phyloP scores from a whole-genome alignment of 345 rosid species.

The Adansonia digitata region DNA sequence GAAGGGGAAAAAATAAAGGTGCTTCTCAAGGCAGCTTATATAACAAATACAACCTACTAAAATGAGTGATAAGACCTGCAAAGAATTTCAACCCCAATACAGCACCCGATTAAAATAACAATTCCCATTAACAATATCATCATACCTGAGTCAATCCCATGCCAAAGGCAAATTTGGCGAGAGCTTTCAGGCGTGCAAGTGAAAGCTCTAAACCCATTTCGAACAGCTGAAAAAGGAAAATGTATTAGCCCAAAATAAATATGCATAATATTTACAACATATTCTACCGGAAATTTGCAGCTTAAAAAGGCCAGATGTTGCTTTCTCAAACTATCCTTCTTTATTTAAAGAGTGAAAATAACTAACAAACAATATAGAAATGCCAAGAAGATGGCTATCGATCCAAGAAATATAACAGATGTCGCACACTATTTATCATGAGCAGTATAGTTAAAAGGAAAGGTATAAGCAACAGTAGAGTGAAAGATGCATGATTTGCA shows the following conservation, averaged over 20 bases:
- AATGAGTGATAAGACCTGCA: neutral
- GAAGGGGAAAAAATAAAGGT: neutral
- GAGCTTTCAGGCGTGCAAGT: slow-evolving; percentile 91
- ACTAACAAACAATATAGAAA: neutral
- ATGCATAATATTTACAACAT: neutral
- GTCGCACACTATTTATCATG: neutral
- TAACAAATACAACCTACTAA: neutral
- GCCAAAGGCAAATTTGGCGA: slow-evolving; percentile 94
- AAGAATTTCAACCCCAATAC: slow-evolving; percentile 6
- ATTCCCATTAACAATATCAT: slow-evolving; percentile 5
- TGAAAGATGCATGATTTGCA: neutral
- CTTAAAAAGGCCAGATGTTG: neutral
- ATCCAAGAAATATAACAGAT: neutral
- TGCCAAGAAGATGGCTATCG: neutral
- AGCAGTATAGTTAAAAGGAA: neutral
- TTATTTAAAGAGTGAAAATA: neutral
- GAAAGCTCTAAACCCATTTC: slow-evolving; percentile 99
- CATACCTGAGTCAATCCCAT: slow-evolving; percentile 95
- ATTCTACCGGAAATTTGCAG: slow-evolving; percentile 2
- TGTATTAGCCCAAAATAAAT: slow-evolving; percentile 18
- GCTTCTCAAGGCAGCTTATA: neutral
- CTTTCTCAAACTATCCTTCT: neutral
- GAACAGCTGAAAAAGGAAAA: slow-evolving; percentile 66
- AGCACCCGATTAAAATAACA: slow-evolving; percentile 6
- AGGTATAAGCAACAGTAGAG: neutral